Conservation (phyloP, 78 protist genomes). For the Dictyostelium purpureum region DNA sequence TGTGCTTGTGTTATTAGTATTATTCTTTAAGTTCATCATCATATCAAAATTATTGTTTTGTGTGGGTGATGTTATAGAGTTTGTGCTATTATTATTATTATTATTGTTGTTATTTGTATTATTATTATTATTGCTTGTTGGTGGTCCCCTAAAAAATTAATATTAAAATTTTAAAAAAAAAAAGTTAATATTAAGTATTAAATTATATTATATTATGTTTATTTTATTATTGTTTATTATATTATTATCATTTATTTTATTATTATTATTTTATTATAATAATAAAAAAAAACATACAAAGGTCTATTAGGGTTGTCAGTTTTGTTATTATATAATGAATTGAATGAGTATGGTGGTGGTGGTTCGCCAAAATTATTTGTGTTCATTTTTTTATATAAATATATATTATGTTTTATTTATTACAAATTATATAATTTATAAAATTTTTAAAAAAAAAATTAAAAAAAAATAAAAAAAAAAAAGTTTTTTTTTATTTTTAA, state of each 20-base stretch:
- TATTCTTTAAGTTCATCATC: neutral
- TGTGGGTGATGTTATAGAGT: too few relatives aligned
- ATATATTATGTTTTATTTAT: too few relatives aligned
- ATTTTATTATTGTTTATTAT: too few relatives aligned
- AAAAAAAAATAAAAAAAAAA: too few relatives aligned
- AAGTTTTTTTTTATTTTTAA: too few relatives aligned
- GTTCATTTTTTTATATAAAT: too few relatives aligned
- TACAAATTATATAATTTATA: too few relatives aligned
- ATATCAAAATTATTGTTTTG: neutral
- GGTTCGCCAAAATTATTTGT: slow-evolving; percentile 5
- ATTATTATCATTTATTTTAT: too few relatives aligned
- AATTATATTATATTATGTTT: too few relatives aligned
- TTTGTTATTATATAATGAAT: neutral
- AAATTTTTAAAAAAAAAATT: too few relatives aligned
- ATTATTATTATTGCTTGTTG: neutral
- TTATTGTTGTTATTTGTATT: neutral
- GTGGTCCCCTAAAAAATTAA: neutral
- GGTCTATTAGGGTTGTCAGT: neutral
- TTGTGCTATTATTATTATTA: neutral
- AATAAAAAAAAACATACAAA: neutral
- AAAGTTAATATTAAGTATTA: too few relatives aligned
- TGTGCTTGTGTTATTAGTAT: neutral
- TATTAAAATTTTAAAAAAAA: neutral
- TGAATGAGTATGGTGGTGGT: neutral
- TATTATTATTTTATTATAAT: too few relatives aligned